Base-by-base conservation (phyloP, 1,139 yeast species). In the Candida tropicalis region DNA sequence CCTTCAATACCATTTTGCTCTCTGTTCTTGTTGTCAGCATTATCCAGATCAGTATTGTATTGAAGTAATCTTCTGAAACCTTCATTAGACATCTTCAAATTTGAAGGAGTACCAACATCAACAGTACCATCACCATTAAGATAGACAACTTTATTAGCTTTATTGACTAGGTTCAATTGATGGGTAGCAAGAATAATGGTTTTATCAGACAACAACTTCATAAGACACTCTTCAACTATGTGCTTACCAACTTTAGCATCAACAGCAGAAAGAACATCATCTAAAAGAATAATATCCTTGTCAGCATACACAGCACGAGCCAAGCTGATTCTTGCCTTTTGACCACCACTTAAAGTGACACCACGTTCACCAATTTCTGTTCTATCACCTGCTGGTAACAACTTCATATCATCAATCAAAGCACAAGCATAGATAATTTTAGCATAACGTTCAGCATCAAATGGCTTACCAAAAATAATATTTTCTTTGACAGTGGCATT, bases 301-400 rank as follows among this genome's bases (percentile, higher is more conserved):
- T 61, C 56, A 8, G 71, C 57, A 52, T 70, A 70, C 37, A 62
- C 65, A n/a, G 75, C 73, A 54, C 75, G 61, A 10, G 75, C 75
- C 51, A 70, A 62, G 47, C 66, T 67, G 37, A 70, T 65, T 52
- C 75, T 58, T 11, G 75, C 74, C 48, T 68, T 68, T 56, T 70
- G 75, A 28, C 75, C 75, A 29, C 75, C 75, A 36, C 73, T 66
- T 40, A 70, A 59, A 1, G 72, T 70, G 31, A 70, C 59, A 50
- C 75, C 75, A 50, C 74, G 59, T 56, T 70, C 75, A 43, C 75
- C 75, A 41, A 70, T 66, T 52, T 70, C 75, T 20, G 75, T 70
- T 33, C 56, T 46, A 50, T 70, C 75, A 36, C 65, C 63, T 23
- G 70, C 68, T 1, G 70, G 69, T 27, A 70, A 60, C 15, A 49